Evolutionary conservation across 2,329 filamentous ascomycete species (phyloP).

Genomic region (Fusarium chlamydosporum): DNA sequence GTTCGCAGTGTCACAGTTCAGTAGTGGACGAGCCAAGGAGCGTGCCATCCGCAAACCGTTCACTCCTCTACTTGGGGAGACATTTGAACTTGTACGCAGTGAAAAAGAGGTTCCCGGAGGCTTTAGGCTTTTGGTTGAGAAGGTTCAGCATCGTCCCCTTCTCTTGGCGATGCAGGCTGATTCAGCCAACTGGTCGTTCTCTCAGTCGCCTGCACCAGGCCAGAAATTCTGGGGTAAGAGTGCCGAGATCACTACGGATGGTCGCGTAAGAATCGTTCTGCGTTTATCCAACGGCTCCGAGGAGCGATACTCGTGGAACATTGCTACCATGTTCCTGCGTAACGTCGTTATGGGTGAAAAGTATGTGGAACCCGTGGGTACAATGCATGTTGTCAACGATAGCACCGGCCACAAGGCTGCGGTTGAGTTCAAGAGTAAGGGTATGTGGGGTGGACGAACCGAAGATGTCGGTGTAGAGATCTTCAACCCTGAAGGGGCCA

Average conservation of each 20-base stretch:
- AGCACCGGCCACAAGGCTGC: constrained; percentile 84
- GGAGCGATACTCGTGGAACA: constrained; percentile 89
- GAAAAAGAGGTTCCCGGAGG: constrained; percentile 79
- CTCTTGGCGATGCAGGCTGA: constrained; percentile 95
- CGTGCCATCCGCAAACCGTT: constrained; percentile 95
- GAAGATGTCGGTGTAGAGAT: constrained; percentile 89
- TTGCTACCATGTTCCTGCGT: constrained; percentile 89
- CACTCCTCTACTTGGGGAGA: constrained; percentile 96
- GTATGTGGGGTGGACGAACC: constrained; percentile 95
- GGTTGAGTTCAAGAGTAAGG: constrained; percentile 93
- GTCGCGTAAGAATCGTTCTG: constrained; percentile 83
- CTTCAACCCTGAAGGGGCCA: constrained; percentile 74
- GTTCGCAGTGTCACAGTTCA: constrained; percentile 91
- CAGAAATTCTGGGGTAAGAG: constrained; percentile 99
- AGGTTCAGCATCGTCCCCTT: constrained; percentile 92
- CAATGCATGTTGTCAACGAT: constrained; percentile 88
- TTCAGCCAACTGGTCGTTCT: constrained; percentile 84
- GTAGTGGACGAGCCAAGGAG: constrained; percentile 85
- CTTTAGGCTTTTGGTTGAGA: constrained; percentile 94
- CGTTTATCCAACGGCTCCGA: constrained; percentile 75
- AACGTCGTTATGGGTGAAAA: constrained; percentile 99
- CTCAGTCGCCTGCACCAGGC: constrained; percentile 87
- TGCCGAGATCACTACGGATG: constrained; percentile 93
- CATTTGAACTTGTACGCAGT: constrained; percentile 90
- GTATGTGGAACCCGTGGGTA: constrained; percentile 94